Evolutionary conservation across 2,329 filamentous ascomycete genomes (phyloP).

Genomic region (Zymoseptoria crescenta): DNA sequence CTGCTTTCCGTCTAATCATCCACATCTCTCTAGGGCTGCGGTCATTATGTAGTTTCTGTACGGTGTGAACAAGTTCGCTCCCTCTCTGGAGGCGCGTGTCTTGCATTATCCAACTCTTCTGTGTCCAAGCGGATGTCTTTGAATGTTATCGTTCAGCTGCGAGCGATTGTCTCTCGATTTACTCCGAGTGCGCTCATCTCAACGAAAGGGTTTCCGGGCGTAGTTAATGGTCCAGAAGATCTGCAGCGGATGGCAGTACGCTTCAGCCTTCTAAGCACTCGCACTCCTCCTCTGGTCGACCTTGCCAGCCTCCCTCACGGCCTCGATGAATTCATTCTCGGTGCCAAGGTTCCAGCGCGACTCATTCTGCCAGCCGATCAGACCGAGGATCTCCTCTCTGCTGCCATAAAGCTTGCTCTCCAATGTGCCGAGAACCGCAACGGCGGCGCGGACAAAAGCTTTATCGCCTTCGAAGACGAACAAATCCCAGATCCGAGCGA

Average conservation of each 20-base stretch:
- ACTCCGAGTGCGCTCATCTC: background rate
- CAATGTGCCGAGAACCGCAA: slow-evolving; percentile 53
- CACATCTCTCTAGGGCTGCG: background rate
- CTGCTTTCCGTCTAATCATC: background rate
- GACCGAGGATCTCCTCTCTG: slow-evolving; percentile 36
- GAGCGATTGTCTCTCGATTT: background rate
- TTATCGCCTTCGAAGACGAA: slow-evolving; percentile 76
- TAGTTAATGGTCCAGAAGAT: background rate
- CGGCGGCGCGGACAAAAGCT: slow-evolving; percentile 61
- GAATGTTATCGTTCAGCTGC: background rate
- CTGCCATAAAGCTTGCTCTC: slow-evolving; percentile 45
- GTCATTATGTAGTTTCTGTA: background rate
- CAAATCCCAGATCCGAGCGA: slow-evolving; percentile 69
- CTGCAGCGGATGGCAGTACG: background rate
- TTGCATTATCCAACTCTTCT: background rate
- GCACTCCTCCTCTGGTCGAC: slow-evolving; percentile 16
- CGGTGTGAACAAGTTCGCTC: background rate
- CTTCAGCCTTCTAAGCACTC: background rate
- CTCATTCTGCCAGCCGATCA: slow-evolving; percentile 36
- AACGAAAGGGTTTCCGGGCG: background rate
- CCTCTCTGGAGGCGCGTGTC: background rate
- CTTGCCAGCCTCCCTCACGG: slow-evolving; percentile 32
- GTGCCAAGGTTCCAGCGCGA: slow-evolving; percentile 26
- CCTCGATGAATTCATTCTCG: slow-evolving; percentile 36
- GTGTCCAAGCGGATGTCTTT: background rate